Base-by-base conservation (phyloP, 495 filamentous ascomycete species). In the Aspergillus steynii region DNA sequence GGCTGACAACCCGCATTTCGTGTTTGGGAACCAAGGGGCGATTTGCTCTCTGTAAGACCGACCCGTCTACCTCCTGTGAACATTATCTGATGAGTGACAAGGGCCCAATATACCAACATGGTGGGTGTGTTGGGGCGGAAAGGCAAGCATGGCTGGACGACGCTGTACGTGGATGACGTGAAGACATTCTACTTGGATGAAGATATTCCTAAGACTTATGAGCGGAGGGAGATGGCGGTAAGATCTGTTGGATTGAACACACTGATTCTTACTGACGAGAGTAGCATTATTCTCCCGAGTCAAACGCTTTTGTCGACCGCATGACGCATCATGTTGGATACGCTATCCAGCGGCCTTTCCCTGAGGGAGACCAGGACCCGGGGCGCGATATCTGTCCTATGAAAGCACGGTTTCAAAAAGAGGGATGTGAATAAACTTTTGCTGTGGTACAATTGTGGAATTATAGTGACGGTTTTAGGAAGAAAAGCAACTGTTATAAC, bases 21-120 rank as follows among this genome's bases (percentile, higher is more conserved):
- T 58, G 1, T 58, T 58, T 15, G 55, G 55, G 5, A 58, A 58
- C 28, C 55, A 58, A 29, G 55, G 55, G 20, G 46, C 55, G 4
- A 58, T 58, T 10, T 58, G 55, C 27, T 58, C 55, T 1, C 46
- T 58, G 55, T 58, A 26, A 50, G 55, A 15, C 51, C 9, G n/a
- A 15, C 8, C 25, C 12, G 26, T 6, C 50, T 4, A 34, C 1
- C 20, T 53, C 7, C 29, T 32, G 2, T 28, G 2, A 0, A n/a
- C 12, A 1, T n/a, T 2, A 32, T 32, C 14, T 20, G n/a, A 25
- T n/a, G 1, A 7, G 2, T 3, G 10, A 0, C 29, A 14, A 50
- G 55, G 2, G 55, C 55, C 45, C 55, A 58, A 25, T 58, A 58
- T 34, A 58, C 55, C 6, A 58, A 58, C 47, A 58, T 58, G 55